Evolutionary conservation across 345 rosid genomes (phyloP), one percentile per base, ranked within the genome.

Genomic region (Populus simonii): DNA sequence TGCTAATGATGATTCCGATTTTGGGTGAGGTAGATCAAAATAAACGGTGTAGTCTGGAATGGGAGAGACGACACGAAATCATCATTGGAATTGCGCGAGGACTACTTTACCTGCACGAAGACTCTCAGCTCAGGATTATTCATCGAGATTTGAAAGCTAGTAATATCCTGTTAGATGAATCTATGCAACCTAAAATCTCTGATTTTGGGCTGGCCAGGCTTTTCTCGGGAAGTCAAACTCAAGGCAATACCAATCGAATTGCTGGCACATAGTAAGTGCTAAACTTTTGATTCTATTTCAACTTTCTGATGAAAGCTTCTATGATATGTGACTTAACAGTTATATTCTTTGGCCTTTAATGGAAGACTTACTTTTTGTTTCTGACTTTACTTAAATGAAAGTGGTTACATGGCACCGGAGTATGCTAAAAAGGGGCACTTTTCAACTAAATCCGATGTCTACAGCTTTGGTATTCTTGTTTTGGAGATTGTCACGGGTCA

Each of bases 341-440:
- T 39, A 31, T 31, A 43, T 43, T 38, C 41, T 1, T 38, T 38
- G 41, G 41, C 41, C 8, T 9, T 38, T 8, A 43, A 53, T 18
- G 18, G 23, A 20, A 53, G 59, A 53, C 59, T 53, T 53, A 20
- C 59, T 18, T 53, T 18, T 0, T 53, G 5, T 53, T 51, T 53
- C 22, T 53, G 27, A 20, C 22, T 25, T 15, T 13, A 4, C 31
- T 57, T n/a, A 17, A 51, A 47, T 18, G 18, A 70, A 53, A 53
- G 73, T 70, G 73, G 73, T 29, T 47, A 47, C 51, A 70, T 70
- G 73, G 73, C 73, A 7, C 62, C 74, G 2, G 74, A 71, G 25
- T 71, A 31, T 71, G 74, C 63, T 17, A 71, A 16, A 22, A 51
- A 43, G 7, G 74, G 74, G 22, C 39, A 15, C 5, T 71, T 71